Evolutionary conservation across 345 rosid species (phyloP), one percentile per base, ranked within the genome.

Genomic region (Arabidopsis arenosa): DNA sequence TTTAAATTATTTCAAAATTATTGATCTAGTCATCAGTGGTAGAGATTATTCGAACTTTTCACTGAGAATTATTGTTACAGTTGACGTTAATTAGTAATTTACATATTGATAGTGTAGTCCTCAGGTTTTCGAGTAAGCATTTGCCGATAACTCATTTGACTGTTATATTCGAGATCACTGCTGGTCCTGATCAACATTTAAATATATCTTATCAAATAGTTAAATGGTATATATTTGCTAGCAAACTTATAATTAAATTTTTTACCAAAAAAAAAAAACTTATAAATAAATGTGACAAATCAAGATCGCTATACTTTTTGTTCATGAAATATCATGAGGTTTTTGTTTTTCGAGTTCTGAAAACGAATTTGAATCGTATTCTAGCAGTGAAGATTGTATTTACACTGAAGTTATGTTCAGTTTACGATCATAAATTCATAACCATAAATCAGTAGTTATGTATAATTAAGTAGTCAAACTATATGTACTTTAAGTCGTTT

Each of bases 401-500:
- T 12, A 30, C 28, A 56, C 53, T 43, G 15, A 30, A 28, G 8
- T 53, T 28, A 28, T 28, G 17, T 28, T 54, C 10, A 12, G 10
- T 70, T 57, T 44, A 40, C 26, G 51, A 41, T 56, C 32, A 56
- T 2, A 23, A 23, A 23, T 23, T 23, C 26, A 23, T 26, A 35
- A 47, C 45, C 54, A 64, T 45, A 15, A 9, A 7, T 23, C 26
- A 63, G 15, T 35, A 36, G 13, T 4, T 48, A 18, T 28, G 13
- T 33, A 48, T 10, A 18, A 18, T 18, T 18, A 18, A 18, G 21
- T 0, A 58, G 57, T 45, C 58, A 47, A 48, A 48, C 59, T 36
- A 26, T 35, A 8, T 57, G 44, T 33, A 33, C 26, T 33, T 43
- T 21, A 51, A 51, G 68, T 51, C 76, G 52, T 17, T 30, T 63